Evolutionary conservation across 202 grass and related monocot genomes (phyloP).

Genomic region (Zizania palustris): DNA sequence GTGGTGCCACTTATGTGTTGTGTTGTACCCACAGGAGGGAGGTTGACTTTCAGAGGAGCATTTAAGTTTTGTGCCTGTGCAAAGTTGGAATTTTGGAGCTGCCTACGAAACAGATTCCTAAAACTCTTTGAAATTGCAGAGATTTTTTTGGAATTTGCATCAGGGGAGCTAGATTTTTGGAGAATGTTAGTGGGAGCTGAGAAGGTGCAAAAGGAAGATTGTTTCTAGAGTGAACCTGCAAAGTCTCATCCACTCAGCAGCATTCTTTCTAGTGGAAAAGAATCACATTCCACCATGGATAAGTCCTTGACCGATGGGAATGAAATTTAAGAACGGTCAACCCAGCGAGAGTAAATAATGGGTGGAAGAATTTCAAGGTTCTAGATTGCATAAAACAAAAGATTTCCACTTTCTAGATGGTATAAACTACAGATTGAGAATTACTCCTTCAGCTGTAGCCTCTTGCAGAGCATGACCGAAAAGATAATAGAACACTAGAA

Average conservation of each 20-base stretch:
- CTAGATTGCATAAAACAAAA: background rate
- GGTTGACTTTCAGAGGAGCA: conserved; percentile 43
- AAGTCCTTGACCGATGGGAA: background rate
- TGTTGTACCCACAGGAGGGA: conserved; percentile 7
- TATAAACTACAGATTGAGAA: background rate
- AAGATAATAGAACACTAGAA: background rate
- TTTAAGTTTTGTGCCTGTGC: conserved; percentile 31
- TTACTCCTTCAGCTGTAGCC: background rate
- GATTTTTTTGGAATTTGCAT: conserved; percentile 21
- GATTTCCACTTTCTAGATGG: background rate
- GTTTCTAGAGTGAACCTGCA: conserved; percentile 33
- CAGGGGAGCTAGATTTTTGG: conserved; percentile 21
- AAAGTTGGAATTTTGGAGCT: conserved; percentile 3
- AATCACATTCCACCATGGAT: conserved; percentile 49
- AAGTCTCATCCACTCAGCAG: conserved; percentile 32
- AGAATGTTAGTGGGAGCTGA: conserved; percentile 40
- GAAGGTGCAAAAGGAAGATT: conserved; percentile 29
- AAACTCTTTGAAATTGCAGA: background rate
- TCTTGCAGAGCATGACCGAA: background rate
- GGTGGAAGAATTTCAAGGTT: background rate
- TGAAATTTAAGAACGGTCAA: conserved; percentile 28
- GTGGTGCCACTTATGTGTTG: conserved; percentile 4
- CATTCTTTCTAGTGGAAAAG: conserved; percentile 25
- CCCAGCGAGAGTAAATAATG: conserved; percentile 2
- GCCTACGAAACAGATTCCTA: background rate